Conservation (phyloP, 169 alveolate genomes). For the Plasmodium knowlesi region DNA sequence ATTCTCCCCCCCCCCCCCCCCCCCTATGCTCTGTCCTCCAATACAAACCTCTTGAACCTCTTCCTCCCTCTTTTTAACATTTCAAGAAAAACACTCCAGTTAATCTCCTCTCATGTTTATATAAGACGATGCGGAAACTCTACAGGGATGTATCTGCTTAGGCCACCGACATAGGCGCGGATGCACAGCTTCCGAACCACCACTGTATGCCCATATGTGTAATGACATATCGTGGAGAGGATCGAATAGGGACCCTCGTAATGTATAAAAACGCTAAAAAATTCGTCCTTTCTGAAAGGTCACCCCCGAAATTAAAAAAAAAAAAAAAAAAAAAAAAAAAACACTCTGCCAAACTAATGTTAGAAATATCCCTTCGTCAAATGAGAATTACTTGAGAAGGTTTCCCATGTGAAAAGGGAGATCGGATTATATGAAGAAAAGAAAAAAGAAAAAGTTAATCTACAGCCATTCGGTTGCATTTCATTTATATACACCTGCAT, state of each 20-base stretch:
- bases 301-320: neutral
- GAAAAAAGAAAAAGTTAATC: neutral
- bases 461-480: too few relatives aligned
- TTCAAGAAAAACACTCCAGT: neutral
- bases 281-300: neutral
- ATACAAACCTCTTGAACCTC: neutral
- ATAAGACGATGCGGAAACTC: neutral
- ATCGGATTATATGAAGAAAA: neutral
- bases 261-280: neutral
- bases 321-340: neutral
- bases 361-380: neutral
- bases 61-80: neutral
- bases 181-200: neutral
- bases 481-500: too few relatives aligned
- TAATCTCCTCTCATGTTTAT: neutral
- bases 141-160: neutral
- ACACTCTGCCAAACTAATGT: neutral
- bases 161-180: neutral
- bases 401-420: neutral
- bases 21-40: neutral
- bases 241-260: neutral
- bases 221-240: neutral
- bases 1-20: neutral
- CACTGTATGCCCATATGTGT: neutral
- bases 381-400: neutral